phyloP scores from a whole-genome alignment of 805 yeast genomes.

The Wickerhamiella spandovensis region DNA sequence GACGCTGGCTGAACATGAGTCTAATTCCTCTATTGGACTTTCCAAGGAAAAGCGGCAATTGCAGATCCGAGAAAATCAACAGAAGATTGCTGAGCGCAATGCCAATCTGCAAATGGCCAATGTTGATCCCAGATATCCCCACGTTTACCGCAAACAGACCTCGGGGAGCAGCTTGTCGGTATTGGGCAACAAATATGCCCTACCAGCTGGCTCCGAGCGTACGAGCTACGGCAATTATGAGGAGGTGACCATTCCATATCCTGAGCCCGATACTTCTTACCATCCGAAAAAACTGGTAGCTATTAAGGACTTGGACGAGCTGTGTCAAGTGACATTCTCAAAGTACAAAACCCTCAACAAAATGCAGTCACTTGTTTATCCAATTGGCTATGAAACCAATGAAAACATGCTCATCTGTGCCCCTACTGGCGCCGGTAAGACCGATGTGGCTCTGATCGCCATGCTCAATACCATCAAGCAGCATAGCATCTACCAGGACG shows the following conservation, averaged over 20 bases:
- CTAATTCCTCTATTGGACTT: conserved; percentile 15
- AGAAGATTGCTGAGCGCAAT: conserved; percentile 11
- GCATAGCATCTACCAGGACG: conserved; percentile 32
- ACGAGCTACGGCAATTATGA: conserved; percentile 40
- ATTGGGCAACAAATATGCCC: conserved; percentile 63
- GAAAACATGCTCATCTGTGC: conserved; percentile 96
- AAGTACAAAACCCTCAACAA: conserved; percentile 67
- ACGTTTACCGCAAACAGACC: conserved; percentile 64
- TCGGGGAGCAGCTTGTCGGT: conserved; percentile 59
- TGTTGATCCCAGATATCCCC: conserved; percentile 54
- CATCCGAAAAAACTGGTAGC: conserved; percentile 35
- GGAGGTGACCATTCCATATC: conserved; percentile 63
- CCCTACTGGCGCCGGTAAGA: conserved; percentile 97
- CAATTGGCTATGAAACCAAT: conserved; percentile 83
- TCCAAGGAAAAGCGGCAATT: conserved; percentile 10
- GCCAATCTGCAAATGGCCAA: conserved; percentile 20
- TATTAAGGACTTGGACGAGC: conserved; percentile 51
- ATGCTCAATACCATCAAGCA: conserved; percentile 70
- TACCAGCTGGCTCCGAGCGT: conserved; percentile 68
- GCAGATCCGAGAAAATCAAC: conserved; percentile 10
- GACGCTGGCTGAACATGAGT: conserved; percentile 11
- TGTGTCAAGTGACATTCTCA: conserved; percentile 75
- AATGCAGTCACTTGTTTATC: conserved; percentile 82
- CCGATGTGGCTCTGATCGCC: conserved; percentile 78
- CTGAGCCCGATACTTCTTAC: conserved; percentile 26